Conservation (phyloP, 331 rosid genomes). For the Rhamnella rubrinervis region DNA sequence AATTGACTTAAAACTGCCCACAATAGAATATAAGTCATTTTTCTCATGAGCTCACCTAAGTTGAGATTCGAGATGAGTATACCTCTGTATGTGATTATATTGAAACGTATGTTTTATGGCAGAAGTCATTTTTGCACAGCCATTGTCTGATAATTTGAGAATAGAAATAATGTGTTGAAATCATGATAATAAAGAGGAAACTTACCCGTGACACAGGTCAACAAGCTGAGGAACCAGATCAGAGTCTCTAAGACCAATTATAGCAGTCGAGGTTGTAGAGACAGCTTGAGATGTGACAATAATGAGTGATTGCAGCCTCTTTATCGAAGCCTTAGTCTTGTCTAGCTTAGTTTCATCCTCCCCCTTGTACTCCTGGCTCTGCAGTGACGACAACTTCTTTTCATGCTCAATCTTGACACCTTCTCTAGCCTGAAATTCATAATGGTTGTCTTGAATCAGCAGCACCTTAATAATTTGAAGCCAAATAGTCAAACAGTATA, state of each 20-base stretch:
- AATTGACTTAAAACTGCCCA: too few relatives aligned
- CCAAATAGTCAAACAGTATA: slow-evolving; percentile 21
- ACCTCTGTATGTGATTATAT: too few relatives aligned
- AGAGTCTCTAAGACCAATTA: slow-evolving; percentile 74
- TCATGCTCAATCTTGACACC: slow-evolving; percentile 88
- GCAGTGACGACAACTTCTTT: slow-evolving; percentile 73
- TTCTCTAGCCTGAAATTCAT: slow-evolving; percentile 70
- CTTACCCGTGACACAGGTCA: slow-evolving; percentile 89
- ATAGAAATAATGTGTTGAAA: background rate
- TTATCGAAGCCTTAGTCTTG: slow-evolving; percentile 89
- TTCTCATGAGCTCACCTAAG: too few relatives aligned
- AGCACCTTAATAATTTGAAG: slow-evolving; percentile 17
- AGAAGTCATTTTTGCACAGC: too few relatives aligned
- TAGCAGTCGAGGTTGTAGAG: slow-evolving; percentile 85
- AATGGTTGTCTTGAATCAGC: slow-evolving; percentile 18
- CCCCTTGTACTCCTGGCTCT: slow-evolving; percentile 92
- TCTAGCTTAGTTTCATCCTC: slow-evolving; percentile 80
- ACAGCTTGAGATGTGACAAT: slow-evolving; percentile 96
- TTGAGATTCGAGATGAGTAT: too few relatives aligned
- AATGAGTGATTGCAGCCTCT: slow-evolving; percentile 80
- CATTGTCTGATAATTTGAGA: background rate
- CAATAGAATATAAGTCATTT: too few relatives aligned
- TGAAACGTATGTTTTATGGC: too few relatives aligned
- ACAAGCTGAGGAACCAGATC: slow-evolving; percentile 95
- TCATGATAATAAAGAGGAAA: slow-evolving; percentile 20